phyloP scores from a whole-genome alignment of 75 land plant genomes.

The Pseudotsuga menziesii region DNA sequence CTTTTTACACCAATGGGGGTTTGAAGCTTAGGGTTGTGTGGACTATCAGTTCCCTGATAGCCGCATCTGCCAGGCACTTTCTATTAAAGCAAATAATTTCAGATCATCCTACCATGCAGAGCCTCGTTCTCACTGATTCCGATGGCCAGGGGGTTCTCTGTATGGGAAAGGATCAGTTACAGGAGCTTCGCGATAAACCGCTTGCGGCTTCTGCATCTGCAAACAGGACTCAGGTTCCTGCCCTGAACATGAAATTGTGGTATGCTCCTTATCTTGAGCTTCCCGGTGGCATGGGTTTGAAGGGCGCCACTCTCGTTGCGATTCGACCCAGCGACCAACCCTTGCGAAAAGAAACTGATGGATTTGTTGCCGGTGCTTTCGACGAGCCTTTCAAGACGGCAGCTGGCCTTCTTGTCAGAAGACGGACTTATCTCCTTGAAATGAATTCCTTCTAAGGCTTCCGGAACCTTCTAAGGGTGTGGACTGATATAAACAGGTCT shows the following conservation, averaged over 20 bases:
- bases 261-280: constrained; percentile 63
- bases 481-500: too few relatives aligned
- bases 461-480: too few relatives aligned
- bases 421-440: constrained; percentile 31
- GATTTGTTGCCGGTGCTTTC: constrained; percentile 22
- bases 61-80: constrained; percentile 55
- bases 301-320: constrained; percentile 78
- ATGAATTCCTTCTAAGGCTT: constrained; percentile 44
- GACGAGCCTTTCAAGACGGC: constrained; percentile 28
- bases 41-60: constrained; percentile 53
- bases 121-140: constrained; percentile 51
- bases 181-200: constrained; percentile 38
- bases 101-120: constrained; percentile 43
- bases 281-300: constrained; percentile 51
- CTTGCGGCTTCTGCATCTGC: constrained; percentile 20
- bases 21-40: constrained; percentile 53
- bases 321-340: constrained; percentile 64
- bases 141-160: constrained; percentile 49
- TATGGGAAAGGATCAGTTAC: constrained; percentile 44
- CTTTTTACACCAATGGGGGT: constrained; percentile 53
- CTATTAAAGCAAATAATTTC: constrained; percentile 48
- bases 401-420: constrained; percentile 20
- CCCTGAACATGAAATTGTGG: constrained; percentile 83
- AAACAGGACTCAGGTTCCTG: constrained; percentile 66
- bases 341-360: neutral